phyloP scores from a whole-genome alignment of 495 filamentous ascomycete species.

The Chlorociboria aeruginascens region DNA sequence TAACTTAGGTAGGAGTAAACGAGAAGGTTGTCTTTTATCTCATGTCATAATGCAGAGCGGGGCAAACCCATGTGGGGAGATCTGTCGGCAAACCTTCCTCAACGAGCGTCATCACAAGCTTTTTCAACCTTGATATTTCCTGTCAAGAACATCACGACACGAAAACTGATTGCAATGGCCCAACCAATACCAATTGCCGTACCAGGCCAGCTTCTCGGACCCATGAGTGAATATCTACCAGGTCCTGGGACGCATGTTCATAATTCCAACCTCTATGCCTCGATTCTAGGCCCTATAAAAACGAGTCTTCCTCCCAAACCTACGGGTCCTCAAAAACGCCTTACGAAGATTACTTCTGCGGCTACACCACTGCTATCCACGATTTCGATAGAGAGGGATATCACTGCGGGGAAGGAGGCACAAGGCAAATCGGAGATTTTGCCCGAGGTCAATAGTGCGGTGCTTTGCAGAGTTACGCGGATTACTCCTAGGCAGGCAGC shows the following conservation, averaged over 20 bases:
- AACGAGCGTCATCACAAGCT: neutral
- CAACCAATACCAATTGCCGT: conserved; percentile 26
- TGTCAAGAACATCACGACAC: neutral
- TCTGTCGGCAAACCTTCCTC: conserved; percentile 8
- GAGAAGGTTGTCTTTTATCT: too few species aligned
- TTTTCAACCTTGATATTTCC: conserved; percentile 1
- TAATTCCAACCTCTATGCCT: conserved; percentile 58
- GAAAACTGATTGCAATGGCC: conserved; percentile 10
- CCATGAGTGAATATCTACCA: conserved; percentile 47
- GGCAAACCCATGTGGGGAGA: neutral
- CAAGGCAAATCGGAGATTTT: conserved; percentile 49
- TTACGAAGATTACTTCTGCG: conserved; percentile 37
- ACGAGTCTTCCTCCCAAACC: conserved; percentile 36
- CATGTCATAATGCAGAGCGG: too few species aligned
- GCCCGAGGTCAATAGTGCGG: conserved; percentile 65
- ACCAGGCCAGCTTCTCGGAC: conserved; percentile 70
- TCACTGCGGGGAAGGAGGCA: conserved; percentile 1
- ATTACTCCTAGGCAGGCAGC: conserved; percentile 73
- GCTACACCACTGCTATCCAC: conserved; percentile 17
- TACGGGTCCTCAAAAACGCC: conserved; percentile 41
- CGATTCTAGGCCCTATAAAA: conserved; percentile 49
- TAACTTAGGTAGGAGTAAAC: neutral
- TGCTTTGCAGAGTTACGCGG: conserved; percentile 75
- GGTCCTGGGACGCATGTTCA: conserved; percentile 78
- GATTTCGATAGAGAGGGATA: conserved; percentile 22